Evolutionary conservation across 495 filamentous ascomycete species (phyloP).

Genomic region (Podospora appendiculata): DNA sequence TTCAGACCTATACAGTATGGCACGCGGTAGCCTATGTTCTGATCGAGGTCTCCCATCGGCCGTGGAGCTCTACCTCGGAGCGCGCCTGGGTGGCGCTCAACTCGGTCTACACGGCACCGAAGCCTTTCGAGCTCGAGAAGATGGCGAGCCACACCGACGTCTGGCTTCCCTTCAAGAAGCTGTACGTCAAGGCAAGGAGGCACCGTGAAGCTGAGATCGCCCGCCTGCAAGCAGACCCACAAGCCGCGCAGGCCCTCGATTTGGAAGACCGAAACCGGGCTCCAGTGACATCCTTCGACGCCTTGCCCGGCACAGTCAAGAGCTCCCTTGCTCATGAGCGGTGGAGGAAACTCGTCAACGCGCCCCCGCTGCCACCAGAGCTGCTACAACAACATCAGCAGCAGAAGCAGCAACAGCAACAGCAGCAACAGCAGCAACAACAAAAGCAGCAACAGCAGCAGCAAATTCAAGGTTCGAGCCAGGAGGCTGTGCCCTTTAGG

Average conservation of each 20-base stretch:
- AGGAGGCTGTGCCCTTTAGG: too few species aligned
- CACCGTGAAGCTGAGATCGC: conserved; percentile 43
- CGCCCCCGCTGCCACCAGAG: conserved; percentile 15
- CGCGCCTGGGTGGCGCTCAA: conserved; percentile 75
- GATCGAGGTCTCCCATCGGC: conserved; percentile 68
- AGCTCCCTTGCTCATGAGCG: conserved; percentile 27
- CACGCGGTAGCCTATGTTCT: conserved; percentile 71
- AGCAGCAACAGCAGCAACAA: too few species aligned
- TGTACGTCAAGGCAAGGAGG: conserved; percentile 59
- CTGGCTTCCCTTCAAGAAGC: conserved; percentile 65
- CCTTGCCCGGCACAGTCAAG: conserved; percentile 29
- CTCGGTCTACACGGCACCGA: conserved; percentile 47
- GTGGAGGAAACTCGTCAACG: conserved; percentile 39
- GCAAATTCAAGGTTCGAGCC: background rate
- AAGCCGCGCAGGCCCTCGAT: conserved; percentile 34
- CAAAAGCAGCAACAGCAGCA: background rate
- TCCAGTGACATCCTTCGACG: conserved; percentile 28
- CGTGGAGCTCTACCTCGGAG: conserved; percentile 58
- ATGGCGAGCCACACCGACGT: conserved; percentile 46
- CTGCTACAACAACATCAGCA: conserved; percentile 1
- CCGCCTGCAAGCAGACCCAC: conserved; percentile 31
- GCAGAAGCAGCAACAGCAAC: background rate
- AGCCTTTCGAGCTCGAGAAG: conserved; percentile 43
- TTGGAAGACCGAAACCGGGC: conserved; percentile 25
- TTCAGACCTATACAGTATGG: conserved; percentile 75